phyloP scores from a whole-genome alignment of 371 early-diverging fungal genomes.

The Zychaea mexicana region DNA sequence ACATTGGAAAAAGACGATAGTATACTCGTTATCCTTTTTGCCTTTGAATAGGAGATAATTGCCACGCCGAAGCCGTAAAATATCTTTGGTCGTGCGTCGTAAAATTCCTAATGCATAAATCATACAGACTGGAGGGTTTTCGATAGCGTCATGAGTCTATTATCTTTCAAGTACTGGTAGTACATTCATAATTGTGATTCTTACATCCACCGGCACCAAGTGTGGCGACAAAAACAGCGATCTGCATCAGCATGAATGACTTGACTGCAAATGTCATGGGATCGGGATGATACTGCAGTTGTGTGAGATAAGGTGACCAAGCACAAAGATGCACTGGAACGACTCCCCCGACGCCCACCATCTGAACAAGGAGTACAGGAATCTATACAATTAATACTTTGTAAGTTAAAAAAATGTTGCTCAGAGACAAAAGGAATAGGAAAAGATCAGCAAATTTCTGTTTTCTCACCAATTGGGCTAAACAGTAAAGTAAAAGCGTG shows the following conservation, averaged over 20 bases:
- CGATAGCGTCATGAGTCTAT: too few relatives aligned
- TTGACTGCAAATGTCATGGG: slow-evolving; percentile 38
- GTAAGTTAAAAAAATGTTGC: not conserved
- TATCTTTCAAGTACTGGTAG: not conserved
- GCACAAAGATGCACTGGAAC: slow-evolving; percentile 40
- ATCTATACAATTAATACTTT: too few relatives aligned
- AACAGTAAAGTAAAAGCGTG: slow-evolving; percentile 36
- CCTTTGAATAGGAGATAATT: slow-evolving; percentile 51
- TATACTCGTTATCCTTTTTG: slow-evolving; percentile 44
- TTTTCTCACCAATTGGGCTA: slow-evolving; percentile 40
- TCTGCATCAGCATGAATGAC: slow-evolving; percentile 36
- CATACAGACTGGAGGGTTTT: slow-evolving; percentile 30
- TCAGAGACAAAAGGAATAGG: not conserved
- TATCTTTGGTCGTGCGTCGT: slow-evolving; percentile 48
- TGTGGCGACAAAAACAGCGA: slow-evolving; percentile 36
- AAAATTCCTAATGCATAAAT: slow-evolving; percentile 46
- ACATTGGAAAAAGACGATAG: too few relatives aligned
- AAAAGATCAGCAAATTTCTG: too few relatives aligned
- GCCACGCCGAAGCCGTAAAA: slow-evolving; percentile 38
- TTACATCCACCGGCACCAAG: slow-evolving; percentile 48
- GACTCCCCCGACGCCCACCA: slow-evolving; percentile 48
- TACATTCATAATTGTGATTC: too few relatives aligned
- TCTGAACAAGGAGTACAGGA: slow-evolving; percentile 38
- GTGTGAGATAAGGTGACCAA: slow-evolving; percentile 42
- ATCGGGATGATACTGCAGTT: slow-evolving; percentile 38